A percentile compares a stretch with the other conserved stretches of the same genome.
These are phyloP conservation scores for Paspalum vaginatum DNA, from an alignment of 176 grass and related monocot genomes.

Conservation along the genomic window DNA sequence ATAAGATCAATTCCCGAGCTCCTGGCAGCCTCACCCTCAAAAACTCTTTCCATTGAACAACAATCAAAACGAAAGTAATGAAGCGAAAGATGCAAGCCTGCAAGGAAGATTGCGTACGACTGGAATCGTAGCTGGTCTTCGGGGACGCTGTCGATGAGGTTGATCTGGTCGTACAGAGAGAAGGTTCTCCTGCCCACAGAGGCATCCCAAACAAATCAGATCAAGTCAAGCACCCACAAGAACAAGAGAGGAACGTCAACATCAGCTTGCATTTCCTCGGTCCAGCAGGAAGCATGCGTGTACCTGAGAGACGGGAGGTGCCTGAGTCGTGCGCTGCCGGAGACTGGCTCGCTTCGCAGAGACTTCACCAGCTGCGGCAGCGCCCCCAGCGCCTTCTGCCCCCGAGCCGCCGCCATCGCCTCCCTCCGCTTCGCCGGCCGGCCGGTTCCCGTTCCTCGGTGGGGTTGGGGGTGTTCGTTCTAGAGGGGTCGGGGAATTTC, in stretches of 20 bases:
- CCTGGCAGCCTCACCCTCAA: neutral
- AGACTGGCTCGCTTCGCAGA: slow-evolving; percentile 57
- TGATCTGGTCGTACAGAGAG: slow-evolving; percentile 98
- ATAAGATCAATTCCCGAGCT: neutral
- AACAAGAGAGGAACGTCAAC: slow-evolving; percentile 10
- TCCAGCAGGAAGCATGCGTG: neutral
- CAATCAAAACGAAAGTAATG: neutral
- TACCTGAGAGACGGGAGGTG: slow-evolving; percentile 81
- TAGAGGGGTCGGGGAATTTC: slow-evolving; percentile 23
- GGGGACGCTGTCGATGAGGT: slow-evolving; percentile 91
- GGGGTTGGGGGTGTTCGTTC: slow-evolving; percentile 19
- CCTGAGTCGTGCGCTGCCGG: slow-evolving; percentile 43
- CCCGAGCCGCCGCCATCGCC: slow-evolving; percentile 50
- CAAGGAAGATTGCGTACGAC: slow-evolving; percentile 64
- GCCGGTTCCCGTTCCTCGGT: slow-evolving; percentile 24
- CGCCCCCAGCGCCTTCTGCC: slow-evolving; percentile 65
- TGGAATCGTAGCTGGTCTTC: slow-evolving; percentile 87
- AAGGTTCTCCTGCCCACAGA: slow-evolving; percentile 71
- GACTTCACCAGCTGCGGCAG: slow-evolving; percentile 74
- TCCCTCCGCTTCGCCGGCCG: slow-evolving; percentile 11
- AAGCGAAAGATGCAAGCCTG: neutral
- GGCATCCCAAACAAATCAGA: neutral
- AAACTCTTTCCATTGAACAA: neutral
- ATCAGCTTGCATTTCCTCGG: neutral
- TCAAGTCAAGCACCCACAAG: slow-evolving; percentile 1